A percentile compares a stretch with the other conserved stretches of the same genome.
These are phyloP conservation scores for Nephromyces sp. DNA, from an alignment of 169 alveolate genomes.

Conservation along the genomic window DNA sequence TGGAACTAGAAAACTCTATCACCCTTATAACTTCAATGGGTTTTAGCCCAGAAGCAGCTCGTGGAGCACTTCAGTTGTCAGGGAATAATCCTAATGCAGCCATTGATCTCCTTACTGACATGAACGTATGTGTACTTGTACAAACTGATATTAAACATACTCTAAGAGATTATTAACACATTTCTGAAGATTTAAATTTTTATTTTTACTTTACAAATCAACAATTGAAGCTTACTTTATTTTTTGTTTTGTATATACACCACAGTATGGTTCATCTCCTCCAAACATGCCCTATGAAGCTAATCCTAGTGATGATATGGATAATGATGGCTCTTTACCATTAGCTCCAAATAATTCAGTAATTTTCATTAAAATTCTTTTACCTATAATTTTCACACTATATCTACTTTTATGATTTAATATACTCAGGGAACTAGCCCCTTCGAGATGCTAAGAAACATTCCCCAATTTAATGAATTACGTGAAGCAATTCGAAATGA, in stretches of 20 bases:
- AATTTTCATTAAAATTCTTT: too few species aligned
- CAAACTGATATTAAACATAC: not conserved
- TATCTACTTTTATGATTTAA: too few species aligned
- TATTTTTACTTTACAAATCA: too few species aligned
- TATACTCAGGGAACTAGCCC: too few species aligned
- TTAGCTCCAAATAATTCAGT: too few species aligned
- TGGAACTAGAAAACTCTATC: not conserved
- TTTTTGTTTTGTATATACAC: not conserved
- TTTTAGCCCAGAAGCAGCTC: conserved; percentile 67
- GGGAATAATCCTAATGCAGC: conserved; percentile 91
- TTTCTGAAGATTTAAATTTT: not conserved
- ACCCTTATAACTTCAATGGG: conserved; percentile 82
- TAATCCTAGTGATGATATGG: too few species aligned
- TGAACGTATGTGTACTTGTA: not conserved
- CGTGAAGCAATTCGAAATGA: too few species aligned
- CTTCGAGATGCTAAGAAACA: too few species aligned
- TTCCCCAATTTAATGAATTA: too few species aligned
- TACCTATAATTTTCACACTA: too few species aligned
- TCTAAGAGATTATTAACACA: not conserved
- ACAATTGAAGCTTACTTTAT: not conserved
- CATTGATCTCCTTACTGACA: conserved; percentile 67
- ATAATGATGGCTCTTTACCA: too few species aligned
- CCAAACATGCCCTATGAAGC: not conserved
- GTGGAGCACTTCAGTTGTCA: conserved; percentile 85
- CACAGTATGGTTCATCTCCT: not conserved